phyloP scores from a whole-genome alignment of 2,329 filamentous ascomycete genomes.

The Trichophyton rubrum region DNA sequence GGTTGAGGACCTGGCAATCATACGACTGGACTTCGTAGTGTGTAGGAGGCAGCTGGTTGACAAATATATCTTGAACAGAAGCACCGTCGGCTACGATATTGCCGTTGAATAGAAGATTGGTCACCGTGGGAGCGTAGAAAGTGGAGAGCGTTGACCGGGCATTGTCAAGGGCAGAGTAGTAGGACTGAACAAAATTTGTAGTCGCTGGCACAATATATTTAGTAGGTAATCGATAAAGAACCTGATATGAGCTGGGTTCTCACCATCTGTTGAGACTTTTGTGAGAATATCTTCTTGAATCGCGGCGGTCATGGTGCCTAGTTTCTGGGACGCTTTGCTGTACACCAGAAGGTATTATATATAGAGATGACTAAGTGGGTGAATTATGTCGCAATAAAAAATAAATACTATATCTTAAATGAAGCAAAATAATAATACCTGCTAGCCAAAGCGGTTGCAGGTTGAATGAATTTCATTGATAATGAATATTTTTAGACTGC shows the following conservation, averaged over 20 bases:
- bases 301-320: constrained; percentile 20
- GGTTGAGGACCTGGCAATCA: constrained; percentile 68
- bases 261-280: constrained; percentile 34
- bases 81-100: constrained; percentile 49
- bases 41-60: constrained; percentile 48
- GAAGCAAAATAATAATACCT: neutral
- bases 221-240: neutral
- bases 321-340: neutral
- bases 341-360: neutral
- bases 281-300: constrained; percentile 25
- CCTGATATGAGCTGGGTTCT: neutral
- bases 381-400: too few relatives aligned
- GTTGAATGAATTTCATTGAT: neutral
- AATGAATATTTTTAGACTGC: neutral
- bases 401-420: neutral
- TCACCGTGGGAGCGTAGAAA: constrained; percentile 54
- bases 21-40: constrained; percentile 64
- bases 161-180: constrained; percentile 61
- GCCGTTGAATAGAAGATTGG: constrained; percentile 72
- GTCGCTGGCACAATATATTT: constrained; percentile 42
- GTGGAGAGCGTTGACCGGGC: constrained; percentile 43
- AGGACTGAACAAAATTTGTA: constrained; percentile 57
- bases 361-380: neutral
- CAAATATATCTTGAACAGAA: constrained; percentile 57
- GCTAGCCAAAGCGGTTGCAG: neutral